Evolutionary conservation across 352 stramenopile species (phyloP), one percentile per base, ranked within the genome.

Genomic region (Globisporangium nagaii): DNA sequence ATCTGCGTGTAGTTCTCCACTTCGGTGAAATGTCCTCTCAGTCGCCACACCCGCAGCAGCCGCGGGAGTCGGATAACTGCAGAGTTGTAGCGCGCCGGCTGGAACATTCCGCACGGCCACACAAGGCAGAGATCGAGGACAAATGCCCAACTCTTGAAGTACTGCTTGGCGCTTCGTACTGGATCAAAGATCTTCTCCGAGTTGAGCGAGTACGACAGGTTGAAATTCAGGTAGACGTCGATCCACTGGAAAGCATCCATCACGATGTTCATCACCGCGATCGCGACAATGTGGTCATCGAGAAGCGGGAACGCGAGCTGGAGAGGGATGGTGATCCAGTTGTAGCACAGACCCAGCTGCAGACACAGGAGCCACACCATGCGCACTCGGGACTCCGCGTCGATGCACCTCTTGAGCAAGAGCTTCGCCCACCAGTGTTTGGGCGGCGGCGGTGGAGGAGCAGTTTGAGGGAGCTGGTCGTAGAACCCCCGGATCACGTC

Each of bases 401-500:
- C 62, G 13, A 83, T 56, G 20, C 73, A 79, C 25, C 43, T 49
- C 2, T 39, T 44, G 27, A 73, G 51, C 6, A 86, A 47, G 0
- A 85, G 9, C 2, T 25, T 45, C 6, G 49, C 57, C 73, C 71
- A 86, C 74, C 71, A 78, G 20, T 55, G 58, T 3, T 50, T 55
- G 2, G 22, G 46, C 0, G 44, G 48, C 2, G 39, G 37, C 31
- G 60, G 39, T 2, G 62, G 60, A 1, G 54, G 49, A 3, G 60
- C 53, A 5, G 70, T 57, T 27, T 65, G 69, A 7, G 70, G 44
- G 12, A 81, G 66, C 25, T 75, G 65, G 12, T 86, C 66, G 20
- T 85, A 85, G 27, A 79, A 86, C 2, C 75, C 71, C 19, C 75
- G 70, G 28, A 86, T 84, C 17, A 60, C 69, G 37, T 85, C 75